phyloP scores from a whole-genome alignment of 495 filamentous ascomycete genomes.

The Penicillium desertorum region DNA sequence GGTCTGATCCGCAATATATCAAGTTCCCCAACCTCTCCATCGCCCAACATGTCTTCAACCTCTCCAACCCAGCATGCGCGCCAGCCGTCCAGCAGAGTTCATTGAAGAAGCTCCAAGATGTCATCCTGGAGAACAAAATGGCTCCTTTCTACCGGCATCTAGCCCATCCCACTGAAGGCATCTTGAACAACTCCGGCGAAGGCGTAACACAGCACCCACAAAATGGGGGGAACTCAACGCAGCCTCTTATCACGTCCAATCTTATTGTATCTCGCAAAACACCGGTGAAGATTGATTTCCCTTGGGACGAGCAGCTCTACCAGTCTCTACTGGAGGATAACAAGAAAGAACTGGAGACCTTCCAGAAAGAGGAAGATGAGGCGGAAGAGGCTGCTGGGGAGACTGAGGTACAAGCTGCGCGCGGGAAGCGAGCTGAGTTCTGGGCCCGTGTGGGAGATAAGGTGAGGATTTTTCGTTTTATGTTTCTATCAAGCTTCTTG shows the following conservation, averaged over 20 bases:
- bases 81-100: conserved; percentile 66
- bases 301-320: conserved; percentile 90
- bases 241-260: conserved; percentile 54
- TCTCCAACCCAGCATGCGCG: conserved; percentile 83
- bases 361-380: conserved; percentile 94
- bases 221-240: conserved; percentile 55
- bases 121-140: conserved; percentile 91
- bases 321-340: conserved; percentile 83
- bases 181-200: conserved; percentile 77
- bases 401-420: conserved; percentile 87
- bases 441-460: conserved; percentile 94
- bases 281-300: conserved; percentile 61
- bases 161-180: conserved; percentile 88
- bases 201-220: conserved; percentile 59
- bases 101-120: conserved; percentile 85
- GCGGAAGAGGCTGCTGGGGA: conserved; percentile 93
- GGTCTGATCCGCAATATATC: conserved; percentile 93
- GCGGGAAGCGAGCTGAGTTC: conserved; percentile 93
- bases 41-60: conserved; percentile 94
- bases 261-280: conserved; percentile 69
- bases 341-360: conserved; percentile 83
- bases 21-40: conserved; percentile 90
- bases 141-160: conserved; percentile 94
- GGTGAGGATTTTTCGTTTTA: conserved; percentile 50
- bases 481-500: conserved; percentile 3